Evolutionary conservation across 371 early-diverging fungal species (phyloP), one percentile per base, ranked within the genome.

Genomic region (Rhizopus delemar): DNA sequence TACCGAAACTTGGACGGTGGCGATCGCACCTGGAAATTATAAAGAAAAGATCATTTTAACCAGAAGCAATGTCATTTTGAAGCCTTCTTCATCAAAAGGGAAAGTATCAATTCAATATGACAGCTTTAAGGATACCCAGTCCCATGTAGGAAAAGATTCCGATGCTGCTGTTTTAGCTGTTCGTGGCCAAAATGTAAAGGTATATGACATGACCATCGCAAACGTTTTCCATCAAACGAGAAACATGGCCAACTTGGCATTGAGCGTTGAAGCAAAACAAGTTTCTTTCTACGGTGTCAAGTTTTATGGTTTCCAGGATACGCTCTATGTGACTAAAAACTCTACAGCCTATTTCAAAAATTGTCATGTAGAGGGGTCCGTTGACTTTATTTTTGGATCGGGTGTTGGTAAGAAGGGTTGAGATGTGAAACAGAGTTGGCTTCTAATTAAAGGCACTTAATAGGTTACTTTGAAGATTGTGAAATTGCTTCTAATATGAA

Each of bases 271-370:
- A 28, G 66, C 57, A 8, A 41, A 57, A 11, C 60, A 69, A 46
- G 60, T 59, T 3, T 60, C 51, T 32, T 66, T 62, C 52, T 67
- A 61, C 60, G 60, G 45, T 38, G 63, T 48, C 51, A 61, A 46
- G 13, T 61, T 75, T n/a, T 62, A 59, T 22, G 68, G 73, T 3
- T 75, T 58, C 36, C 75, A 75, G 32, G 74, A 75, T 38, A 75
- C 75, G 6, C 28, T 75, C n/a, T 55, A 71, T 15, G 49, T 73
- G 11, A 51, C 58, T 1, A 46, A 36, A 16, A 63, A 65, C 3
- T 46, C 53, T 11, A 54, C 48, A 7, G 59, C 67, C n/a, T 74
- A 64, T 51, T 75, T 74, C 28, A 63, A 62, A 38, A 52, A 73
- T 15, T 63, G 66, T 35, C 68, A 68, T 33, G 61, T 73, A 48